Conservation (phyloP, 345 rosid species). For the Citrus reticulata region DNA sequence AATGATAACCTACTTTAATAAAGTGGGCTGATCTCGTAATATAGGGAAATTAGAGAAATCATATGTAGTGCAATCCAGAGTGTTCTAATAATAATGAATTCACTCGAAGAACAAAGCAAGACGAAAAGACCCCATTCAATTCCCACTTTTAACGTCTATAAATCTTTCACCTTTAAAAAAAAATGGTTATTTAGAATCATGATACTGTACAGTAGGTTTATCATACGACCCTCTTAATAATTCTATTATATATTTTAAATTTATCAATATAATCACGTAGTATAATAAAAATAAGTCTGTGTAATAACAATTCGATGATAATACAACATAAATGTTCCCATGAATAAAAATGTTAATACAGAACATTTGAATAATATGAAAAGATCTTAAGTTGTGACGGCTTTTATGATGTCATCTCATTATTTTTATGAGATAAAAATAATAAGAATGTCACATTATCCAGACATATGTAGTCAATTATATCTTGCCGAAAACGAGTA, state of each 20-base stretch:
- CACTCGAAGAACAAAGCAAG: background rate
- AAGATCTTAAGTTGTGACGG: no score
- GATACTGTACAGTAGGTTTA: no score
- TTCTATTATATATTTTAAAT: no score
- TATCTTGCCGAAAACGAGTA: background rate
- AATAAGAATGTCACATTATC: no score
- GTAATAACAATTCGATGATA: no score
- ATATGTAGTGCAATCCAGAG: slow-evolving; percentile 9
- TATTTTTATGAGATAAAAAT: no score
- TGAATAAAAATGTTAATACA: no score
- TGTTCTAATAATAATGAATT: background rate
- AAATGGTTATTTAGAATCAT: no score
- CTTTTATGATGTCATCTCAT: no score
- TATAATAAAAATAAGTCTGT: no score
- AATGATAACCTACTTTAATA: slow-evolving; percentile 1
- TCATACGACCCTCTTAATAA: no score
- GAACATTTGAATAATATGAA: background rate
- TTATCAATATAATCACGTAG: rapidly evolving
- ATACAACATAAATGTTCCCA: background rate
- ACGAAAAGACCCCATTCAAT: background rate
- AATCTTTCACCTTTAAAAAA: background rate
- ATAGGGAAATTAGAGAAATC: background rate
- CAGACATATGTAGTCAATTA: rapidly evolving
- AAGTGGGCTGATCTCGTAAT: background rate
- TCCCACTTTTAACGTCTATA: background rate